Percentiles rank a stretch among this genome's conserved stretches.
These are phyloP conservation scores for Teratosphaeria gauchensis DNA, from an alignment of 2,329 filamentous ascomycete genomes.

Conservation along the genomic window DNA sequence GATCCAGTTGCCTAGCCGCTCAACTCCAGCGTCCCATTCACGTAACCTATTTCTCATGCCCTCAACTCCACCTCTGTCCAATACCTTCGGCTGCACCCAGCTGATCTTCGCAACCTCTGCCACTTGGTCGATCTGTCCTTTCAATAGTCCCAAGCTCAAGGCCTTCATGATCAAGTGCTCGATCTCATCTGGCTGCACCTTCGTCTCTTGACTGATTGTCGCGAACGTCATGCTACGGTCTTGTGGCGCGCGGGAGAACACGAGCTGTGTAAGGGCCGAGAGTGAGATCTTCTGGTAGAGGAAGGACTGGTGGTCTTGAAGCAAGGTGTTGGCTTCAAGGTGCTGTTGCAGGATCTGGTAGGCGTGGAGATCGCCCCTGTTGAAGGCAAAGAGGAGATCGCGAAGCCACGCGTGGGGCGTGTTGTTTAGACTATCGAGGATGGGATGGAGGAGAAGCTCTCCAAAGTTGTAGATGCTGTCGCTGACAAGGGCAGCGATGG, in stretches of 20 bases:
- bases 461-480: conserved; percentile 99
- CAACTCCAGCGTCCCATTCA: conserved; percentile 95
- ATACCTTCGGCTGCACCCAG: conserved; percentile 97
- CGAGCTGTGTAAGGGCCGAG: conserved; percentile 87
- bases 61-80: conserved; percentile 91
- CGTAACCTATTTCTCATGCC: conserved; percentile 79
- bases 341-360: conserved; percentile 66
- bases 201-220: conserved; percentile 83
- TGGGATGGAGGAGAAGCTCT: conserved; percentile 93
- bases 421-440: conserved; percentile 72
- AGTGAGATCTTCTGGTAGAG: conserved; percentile 97
- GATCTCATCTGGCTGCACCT: conserved; percentile 82
- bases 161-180: conserved; percentile 99
- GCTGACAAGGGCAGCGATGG: conserved; percentile 83
- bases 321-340: conserved; percentile 68
- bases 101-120: conserved; percentile 89
- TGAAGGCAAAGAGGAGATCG: conserved; percentile 95
- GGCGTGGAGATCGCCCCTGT: conserved; percentile 80
- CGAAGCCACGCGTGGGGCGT: conserved; percentile 78
- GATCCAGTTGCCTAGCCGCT: conserved; percentile 94
- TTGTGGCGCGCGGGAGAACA: conserved; percentile 91
- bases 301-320: conserved; percentile 70
- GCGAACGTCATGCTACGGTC: conserved; percentile 89
- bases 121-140: conserved; percentile 93
- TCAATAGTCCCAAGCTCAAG: conserved; percentile 79